Percentiles rank a stretch among this genome's conserved stretches.
Conservation (phyloP, 352 stramenopile genomes). For the Phytophthora aleatoria region DNA sequence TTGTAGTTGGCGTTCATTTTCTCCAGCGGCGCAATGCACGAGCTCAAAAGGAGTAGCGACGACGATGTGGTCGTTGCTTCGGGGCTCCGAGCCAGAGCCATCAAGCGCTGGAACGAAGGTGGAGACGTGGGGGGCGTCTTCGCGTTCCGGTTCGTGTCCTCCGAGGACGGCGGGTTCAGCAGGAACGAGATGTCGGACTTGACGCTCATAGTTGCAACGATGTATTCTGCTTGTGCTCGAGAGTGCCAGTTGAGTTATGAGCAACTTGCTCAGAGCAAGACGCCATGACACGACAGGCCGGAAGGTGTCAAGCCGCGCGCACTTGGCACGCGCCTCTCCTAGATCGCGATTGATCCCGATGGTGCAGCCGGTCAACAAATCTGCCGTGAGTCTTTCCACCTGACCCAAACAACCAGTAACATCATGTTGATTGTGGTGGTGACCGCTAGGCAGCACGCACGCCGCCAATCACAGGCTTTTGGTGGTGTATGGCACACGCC, state of each 20-base stretch:
- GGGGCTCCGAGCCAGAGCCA: constrained; percentile 19
- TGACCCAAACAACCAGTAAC: constrained; percentile 8
- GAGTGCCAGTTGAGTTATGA: constrained; percentile 21
- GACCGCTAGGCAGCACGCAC: constrained; percentile 18
- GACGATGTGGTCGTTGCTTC: constrained; percentile 16
- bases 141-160: background rate
- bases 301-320: constrained; percentile 11
- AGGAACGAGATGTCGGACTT: constrained; percentile 49
- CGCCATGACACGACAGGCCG: constrained; percentile 1
- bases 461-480: constrained; percentile 31
- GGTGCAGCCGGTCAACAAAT: constrained; percentile 31
- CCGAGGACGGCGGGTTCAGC: constrained; percentile 33
- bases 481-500: constrained; percentile 19
- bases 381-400: constrained; percentile 5
- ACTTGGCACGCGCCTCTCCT: constrained; percentile 18
- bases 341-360: constrained; percentile 25
- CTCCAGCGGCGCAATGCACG: constrained; percentile 35
- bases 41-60: constrained; percentile 33
- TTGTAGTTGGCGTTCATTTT: constrained; percentile 26
- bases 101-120: constrained; percentile 20
- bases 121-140: constrained; percentile 16
- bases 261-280: background rate
- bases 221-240: background rate
- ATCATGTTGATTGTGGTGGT: constrained; percentile 17
- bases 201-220: constrained; percentile 23